Evolutionary conservation across 1,284 basidiomycete genomes (phyloP).

Genomic region (Tremellales sp.): DNA sequence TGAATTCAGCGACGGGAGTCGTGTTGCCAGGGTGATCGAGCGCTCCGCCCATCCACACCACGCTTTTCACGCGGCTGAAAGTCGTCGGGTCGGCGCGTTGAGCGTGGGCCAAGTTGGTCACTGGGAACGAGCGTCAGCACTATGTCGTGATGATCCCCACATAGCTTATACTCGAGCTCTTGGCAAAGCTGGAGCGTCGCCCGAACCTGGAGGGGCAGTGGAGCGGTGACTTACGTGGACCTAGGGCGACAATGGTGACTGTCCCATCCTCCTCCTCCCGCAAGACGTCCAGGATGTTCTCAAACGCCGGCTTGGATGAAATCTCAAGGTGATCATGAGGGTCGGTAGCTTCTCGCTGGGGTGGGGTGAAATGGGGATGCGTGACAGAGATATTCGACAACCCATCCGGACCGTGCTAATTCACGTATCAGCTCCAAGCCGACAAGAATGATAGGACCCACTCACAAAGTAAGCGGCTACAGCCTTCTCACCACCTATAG

Average conservation of each 20-base stretch:
- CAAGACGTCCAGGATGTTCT: constrained; percentile 68
- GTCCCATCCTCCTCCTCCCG: constrained; percentile 57
- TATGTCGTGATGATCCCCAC: neutral
- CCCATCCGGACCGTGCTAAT: constrained; percentile 66
- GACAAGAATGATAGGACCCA: constrained; percentile 4
- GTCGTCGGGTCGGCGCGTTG: constrained; percentile 59
- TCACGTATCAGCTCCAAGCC: neutral
- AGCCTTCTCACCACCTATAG: constrained; percentile 70
- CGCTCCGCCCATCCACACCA: constrained; percentile 95
- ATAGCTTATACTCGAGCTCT: too few relatives aligned
- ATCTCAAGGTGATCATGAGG: constrained; percentile 56
- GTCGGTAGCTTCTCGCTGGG: constrained; percentile 37
- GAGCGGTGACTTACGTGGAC: constrained; percentile 57
- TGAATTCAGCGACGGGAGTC: constrained; percentile 78
- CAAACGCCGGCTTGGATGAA: constrained; percentile 55
- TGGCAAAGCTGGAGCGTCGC: too few relatives aligned
- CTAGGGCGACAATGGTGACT: constrained; percentile 79
- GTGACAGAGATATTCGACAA: constrained; percentile 65
- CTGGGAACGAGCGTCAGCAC: constrained; percentile 28
- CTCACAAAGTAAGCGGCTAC: constrained; percentile 75
- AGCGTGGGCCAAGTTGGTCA: constrained; percentile 77
- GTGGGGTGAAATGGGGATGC: constrained; percentile 66
- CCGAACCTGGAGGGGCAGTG: neutral
- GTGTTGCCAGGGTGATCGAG: constrained; percentile 91
- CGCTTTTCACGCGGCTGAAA: constrained; percentile 58